Evolutionary conservation across 345 rosid genomes (phyloP).

Genomic region (Stellera chamaejasme): DNA sequence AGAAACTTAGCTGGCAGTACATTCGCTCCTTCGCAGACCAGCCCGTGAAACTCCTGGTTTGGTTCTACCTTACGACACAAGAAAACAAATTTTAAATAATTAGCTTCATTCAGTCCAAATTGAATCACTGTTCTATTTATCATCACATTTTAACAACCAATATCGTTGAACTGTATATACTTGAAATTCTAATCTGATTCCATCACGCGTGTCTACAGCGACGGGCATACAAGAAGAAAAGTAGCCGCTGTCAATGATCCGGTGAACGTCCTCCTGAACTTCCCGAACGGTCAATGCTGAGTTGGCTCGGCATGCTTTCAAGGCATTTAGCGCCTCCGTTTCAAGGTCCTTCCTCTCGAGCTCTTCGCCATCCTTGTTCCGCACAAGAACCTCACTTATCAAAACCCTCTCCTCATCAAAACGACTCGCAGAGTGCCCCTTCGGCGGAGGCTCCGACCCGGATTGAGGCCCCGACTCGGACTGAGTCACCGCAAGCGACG

Average conservation of each 20-base stretch:
- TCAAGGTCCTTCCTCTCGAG: slow-evolving; percentile 90
- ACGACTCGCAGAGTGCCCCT: slow-evolving; percentile 38
- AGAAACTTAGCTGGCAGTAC: slow-evolving; percentile 86
- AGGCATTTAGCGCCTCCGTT: slow-evolving; percentile 69
- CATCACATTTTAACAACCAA: slow-evolving; percentile 9
- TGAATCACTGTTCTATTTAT: not conserved
- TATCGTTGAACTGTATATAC: slow-evolving; percentile 19
- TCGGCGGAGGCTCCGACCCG: slow-evolving; percentile 33
- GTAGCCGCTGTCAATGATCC: slow-evolving; percentile 86
- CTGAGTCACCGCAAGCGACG: slow-evolving; percentile 35
- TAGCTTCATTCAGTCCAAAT: not conserved
- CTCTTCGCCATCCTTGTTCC: slow-evolving; percentile 92
- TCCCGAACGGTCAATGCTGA: slow-evolving; percentile 80
- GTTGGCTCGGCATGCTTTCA: slow-evolving; percentile 77
- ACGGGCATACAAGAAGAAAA: slow-evolving; percentile 85
- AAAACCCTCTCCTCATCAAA: slow-evolving; percentile 78
- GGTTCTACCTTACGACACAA: slow-evolving; percentile 90
- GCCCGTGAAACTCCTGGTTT: slow-evolving; percentile 85
- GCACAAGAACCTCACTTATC: slow-evolving; percentile 84
- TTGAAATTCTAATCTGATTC: slow-evolving; percentile 86
- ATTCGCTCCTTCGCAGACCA: slow-evolving; percentile 94
- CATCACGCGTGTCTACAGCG: slow-evolving; percentile 88
- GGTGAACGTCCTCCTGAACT: slow-evolving; percentile 89
- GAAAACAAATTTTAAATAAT: slow-evolving; percentile 22
- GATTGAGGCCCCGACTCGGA: slow-evolving; percentile 27